Evolutionary conservation across 2,329 filamentous ascomycete genomes (phyloP), one percentile per base, ranked within the genome.

Genomic region (Fusarium oligoseptatum): DNA sequence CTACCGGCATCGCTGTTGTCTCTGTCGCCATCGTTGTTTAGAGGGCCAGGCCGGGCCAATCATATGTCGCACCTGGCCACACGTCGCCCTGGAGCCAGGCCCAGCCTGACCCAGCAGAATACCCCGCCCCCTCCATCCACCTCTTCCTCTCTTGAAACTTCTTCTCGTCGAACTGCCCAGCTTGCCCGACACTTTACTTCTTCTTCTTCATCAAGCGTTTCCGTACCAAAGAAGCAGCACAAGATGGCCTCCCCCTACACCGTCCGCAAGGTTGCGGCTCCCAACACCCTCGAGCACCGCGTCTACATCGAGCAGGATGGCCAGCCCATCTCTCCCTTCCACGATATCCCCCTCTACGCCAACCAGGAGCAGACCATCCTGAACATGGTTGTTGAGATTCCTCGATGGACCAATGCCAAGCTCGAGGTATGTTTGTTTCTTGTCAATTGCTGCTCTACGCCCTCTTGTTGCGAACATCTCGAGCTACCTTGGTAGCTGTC

Each of bases 351-450:
- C 73, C 94, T 99, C 80, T 99, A 95, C 84, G 96, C 96, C 92
- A 98, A 99, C 85, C 90, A 94, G 86, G 93, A 98, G 89, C 92
- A 98, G 90, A 97, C 93, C 80, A 88, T 98, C 84, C 91, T 99
- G 83, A 99, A 99, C 93, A 99, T 99, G 97, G 85, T 99, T 76
- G 97, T 99, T 81, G 97, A 99, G 93, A 98, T 99, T 81, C 97
- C 97, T 82, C 93, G 97, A 88, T 99, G 97, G 97, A 98, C 96
- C 89, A 99, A 99, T 88, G 97, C 94, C 82, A 99, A 99, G 92
- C 94, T 97, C 86, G 97, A 99, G 94, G 96, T 98, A 85, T 78
- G 93, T 58, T 39, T 34, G 85, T 78, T 93, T 60, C 41, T 34
- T 32, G 15, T 48, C 29, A 64, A 64, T 48, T 41, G 57, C 43